A percentile compares a stretch with the other conserved stretches of the same genome.
phyloP scores from a whole-genome alignment of 2,329 filamentous ascomycete species.

The Microascus cirrosus region DNA sequence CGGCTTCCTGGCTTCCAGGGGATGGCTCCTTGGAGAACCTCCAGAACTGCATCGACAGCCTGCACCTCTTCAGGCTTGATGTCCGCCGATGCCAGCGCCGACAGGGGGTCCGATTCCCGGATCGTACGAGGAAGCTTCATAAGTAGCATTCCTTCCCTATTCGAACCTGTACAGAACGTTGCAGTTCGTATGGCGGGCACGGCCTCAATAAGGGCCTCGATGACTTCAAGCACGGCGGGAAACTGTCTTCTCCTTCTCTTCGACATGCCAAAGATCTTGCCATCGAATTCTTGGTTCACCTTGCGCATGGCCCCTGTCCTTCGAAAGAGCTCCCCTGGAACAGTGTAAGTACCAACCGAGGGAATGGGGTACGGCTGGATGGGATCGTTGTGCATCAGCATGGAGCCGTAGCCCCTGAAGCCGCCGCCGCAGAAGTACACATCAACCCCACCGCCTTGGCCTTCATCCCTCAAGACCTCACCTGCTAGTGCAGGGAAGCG shows the following conservation, averaged over 20 bases:
- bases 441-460: slow-evolving; percentile 37
- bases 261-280: slow-evolving; percentile 66
- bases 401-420: slow-evolving; percentile 82
- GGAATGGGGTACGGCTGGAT: slow-evolving; percentile 74
- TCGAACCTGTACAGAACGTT: slow-evolving; percentile 79
- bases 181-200: slow-evolving; percentile 63
- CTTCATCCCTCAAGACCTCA: slow-evolving; percentile 2
- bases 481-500: slow-evolving; percentile 37
- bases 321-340: slow-evolving; percentile 48
- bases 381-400: slow-evolving; percentile 68
- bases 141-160: slow-evolving; percentile 74
- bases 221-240: slow-evolving; percentile 69
- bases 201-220: slow-evolving; percentile 60
- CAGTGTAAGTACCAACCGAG: slow-evolving; percentile 69
- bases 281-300: slow-evolving; percentile 35
- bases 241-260: slow-evolving; percentile 71
- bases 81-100: slow-evolving; percentile 16
- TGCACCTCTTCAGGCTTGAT: slow-evolving; percentile 14
- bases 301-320: slow-evolving; percentile 38
- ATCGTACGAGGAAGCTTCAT: slow-evolving; percentile 50
- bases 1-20: slow-evolving; percentile 25
- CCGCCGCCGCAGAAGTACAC: slow-evolving; percentile 85
- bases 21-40: slow-evolving; percentile 27
- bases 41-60: slow-evolving; percentile 23
- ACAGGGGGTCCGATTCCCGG: slow-evolving; percentile 55